These are phyloP conservation scores for Fusarium caatingaense DNA, from an alignment of 2,329 filamentous ascomycete genomes.

Conservation along the genomic window DNA sequence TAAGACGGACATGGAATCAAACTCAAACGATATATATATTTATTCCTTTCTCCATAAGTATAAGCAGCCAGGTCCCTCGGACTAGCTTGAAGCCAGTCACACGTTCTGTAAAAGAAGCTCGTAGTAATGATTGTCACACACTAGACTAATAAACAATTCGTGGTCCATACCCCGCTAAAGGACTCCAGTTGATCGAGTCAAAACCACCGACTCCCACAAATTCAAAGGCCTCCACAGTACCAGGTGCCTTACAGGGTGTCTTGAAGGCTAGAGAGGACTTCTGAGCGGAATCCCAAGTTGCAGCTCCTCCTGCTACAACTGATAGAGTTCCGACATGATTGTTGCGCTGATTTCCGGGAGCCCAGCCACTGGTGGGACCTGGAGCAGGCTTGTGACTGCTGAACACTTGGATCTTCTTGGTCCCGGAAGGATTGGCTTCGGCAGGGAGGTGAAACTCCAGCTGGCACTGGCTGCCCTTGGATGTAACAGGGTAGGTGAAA, in stretches of 20 bases:
- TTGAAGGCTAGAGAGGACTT: conserved; percentile 2
- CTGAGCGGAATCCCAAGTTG: conserved; percentile 4
- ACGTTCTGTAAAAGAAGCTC: too few species aligned
- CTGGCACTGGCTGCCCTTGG: background rate
- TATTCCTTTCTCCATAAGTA: too few species aligned
- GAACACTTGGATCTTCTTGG: conserved; percentile 9
- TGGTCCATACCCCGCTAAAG: background rate
- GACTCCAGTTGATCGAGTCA: conserved; percentile 4
- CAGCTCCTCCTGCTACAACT: background rate
- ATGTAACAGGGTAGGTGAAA: background rate
- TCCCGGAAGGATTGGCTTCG: background rate
- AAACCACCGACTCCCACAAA: conserved; percentile 5
- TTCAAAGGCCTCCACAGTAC: conserved; percentile 8
- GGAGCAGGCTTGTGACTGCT: background rate
- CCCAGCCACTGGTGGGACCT: background rate
- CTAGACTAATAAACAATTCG: background rate
- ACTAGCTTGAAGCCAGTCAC: too few species aligned
- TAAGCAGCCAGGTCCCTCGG: too few species aligned
- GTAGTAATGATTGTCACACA: too few species aligned
- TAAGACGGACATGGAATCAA: too few species aligned
- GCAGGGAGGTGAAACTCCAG: background rate
- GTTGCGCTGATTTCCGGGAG: conserved; percentile 1
- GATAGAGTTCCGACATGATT: background rate
- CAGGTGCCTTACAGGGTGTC: conserved; percentile 6
- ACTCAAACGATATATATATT: too few species aligned